Percentiles rank a stretch among this genome's conserved stretches.
These are phyloP conservation scores for Chlamydomonas sp. DNA, from an alignment of 139 green algal genomes.

Conservation along the genomic window DNA sequence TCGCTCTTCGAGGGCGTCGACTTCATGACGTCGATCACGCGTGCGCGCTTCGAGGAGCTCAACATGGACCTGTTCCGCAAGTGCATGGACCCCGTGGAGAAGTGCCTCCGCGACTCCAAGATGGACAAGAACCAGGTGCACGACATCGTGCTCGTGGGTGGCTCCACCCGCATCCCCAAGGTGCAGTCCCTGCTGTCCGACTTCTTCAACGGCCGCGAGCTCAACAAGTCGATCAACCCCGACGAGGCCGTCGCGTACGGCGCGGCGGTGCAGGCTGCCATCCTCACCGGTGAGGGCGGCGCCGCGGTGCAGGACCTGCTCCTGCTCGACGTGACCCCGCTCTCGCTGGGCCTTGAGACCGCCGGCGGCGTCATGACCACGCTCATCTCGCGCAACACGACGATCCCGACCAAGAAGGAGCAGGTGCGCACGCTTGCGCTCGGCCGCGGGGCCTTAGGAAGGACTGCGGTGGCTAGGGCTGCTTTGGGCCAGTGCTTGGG, in stretches of 20 bases:
- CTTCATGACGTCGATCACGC: conserved; percentile 95
- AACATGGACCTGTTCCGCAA: conserved; percentile 99
- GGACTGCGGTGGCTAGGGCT: too few species aligned
- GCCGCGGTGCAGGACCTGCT: conserved; percentile 98
- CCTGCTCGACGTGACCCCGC: conserved; percentile 93
- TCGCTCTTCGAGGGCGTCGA: conserved; percentile 95
- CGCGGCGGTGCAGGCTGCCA: conserved; percentile 93
- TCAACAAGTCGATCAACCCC: conserved; percentile 99
- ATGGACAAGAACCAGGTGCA: conserved; percentile 76
- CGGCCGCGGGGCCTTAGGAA: too few species aligned
- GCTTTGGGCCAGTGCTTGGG: too few species aligned
- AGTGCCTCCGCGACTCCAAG: conserved; percentile 77
- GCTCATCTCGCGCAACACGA: conserved; percentile 95
- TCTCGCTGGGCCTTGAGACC: conserved; percentile 95
- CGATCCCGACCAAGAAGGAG: conserved; percentile 99
- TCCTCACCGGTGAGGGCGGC: conserved; percentile 83
- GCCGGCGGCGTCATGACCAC: conserved; percentile 61
- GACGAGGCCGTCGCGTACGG: conserved; percentile 99
- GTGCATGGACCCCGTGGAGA: conserved; percentile 99
- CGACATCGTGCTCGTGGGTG: conserved; percentile 90
- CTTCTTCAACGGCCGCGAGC: conserved; percentile 99
- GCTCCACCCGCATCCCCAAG: conserved; percentile 97
- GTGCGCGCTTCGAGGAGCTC: conserved; percentile 95
- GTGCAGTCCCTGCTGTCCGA: conserved; percentile 95
- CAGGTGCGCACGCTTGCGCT: too few species aligned